Evolutionary conservation across 257 asterid species (phyloP).

Genomic region (Buddleja alternifolia): DNA sequence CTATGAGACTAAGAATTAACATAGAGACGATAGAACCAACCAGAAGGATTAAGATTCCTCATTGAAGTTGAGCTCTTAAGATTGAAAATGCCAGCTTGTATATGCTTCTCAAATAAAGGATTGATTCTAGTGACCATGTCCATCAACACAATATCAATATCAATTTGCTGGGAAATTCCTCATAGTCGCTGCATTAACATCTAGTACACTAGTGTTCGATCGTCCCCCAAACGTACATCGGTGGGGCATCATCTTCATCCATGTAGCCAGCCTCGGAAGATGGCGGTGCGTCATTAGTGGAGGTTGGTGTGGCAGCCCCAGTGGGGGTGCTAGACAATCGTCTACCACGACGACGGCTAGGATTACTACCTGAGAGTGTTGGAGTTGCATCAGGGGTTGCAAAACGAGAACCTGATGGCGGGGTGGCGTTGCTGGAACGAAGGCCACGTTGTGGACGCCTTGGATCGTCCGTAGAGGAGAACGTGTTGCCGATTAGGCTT

Average conservation of each 20-base stretch:
- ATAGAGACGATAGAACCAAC: conserved; percentile 51
- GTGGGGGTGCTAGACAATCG: conserved; percentile 48
- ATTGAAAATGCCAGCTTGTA: conserved; percentile 89
- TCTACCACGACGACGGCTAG: conserved; percentile 55
- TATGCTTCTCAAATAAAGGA: conserved; percentile 87
- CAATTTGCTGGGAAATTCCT: conserved; percentile 59
- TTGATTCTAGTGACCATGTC: conserved; percentile 78
- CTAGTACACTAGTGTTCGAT: conserved; percentile 86
- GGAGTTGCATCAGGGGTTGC: conserved; percentile 76
- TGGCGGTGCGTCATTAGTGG: conserved; percentile 59
- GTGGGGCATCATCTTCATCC: conserved; percentile 74
- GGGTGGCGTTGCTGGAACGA: conserved; percentile 63
- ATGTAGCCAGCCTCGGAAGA: conserved; percentile 82
- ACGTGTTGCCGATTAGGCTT: conserved; percentile 87
- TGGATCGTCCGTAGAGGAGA: conserved; percentile 66
- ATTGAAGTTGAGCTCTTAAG: conserved; percentile 76
- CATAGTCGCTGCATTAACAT: conserved; percentile 82
- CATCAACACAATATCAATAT: conserved; percentile 89
- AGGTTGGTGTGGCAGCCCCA: conserved; percentile 76
- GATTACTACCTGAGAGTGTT: conserved; percentile 53
- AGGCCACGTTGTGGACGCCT: conserved; percentile 70
- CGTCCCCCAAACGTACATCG: conserved; percentile 96
- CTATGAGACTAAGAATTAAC: background rate
- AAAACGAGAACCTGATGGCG: conserved; percentile 47
- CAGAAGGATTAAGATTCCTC: conserved; percentile 96